phyloP scores from a whole-genome alignment of 441 rosid species.

The Populus trichocarpa region DNA sequence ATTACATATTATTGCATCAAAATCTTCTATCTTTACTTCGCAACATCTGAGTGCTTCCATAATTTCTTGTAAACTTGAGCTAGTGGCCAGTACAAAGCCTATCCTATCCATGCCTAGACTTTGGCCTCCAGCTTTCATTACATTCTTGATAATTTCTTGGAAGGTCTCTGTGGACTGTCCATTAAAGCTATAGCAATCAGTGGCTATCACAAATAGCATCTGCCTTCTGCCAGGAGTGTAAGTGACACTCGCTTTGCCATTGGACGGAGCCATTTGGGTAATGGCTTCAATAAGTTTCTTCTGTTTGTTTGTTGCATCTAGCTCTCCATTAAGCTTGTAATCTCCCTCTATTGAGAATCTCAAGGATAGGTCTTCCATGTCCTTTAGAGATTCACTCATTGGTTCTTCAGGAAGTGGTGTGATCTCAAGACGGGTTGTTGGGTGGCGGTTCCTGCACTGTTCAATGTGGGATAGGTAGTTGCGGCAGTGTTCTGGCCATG shows the following conservation, averaged over 20 bases:
- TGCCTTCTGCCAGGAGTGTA: slow-evolving; percentile 76
- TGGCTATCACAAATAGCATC: slow-evolving; percentile 65
- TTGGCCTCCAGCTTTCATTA: slow-evolving; percentile 59
- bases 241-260: slow-evolving; percentile 34
- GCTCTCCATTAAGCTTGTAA: slow-evolving; percentile 62
- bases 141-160: slow-evolving; percentile 50
- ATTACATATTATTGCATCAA: slow-evolving; percentile 79
- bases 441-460: slow-evolving; percentile 78
- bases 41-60: slow-evolving; percentile 46
- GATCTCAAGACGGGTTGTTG: slow-evolving; percentile 59
- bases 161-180: slow-evolving; percentile 45
- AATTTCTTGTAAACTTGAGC: slow-evolving; percentile 62
- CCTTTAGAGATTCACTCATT: slow-evolving; percentile 79
- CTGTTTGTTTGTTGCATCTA: slow-evolving; percentile 66
- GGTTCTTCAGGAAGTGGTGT: slow-evolving; percentile 74
- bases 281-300: slow-evolving; percentile 75
- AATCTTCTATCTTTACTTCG: slow-evolving; percentile 61
- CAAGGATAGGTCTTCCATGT: slow-evolving; percentile 74
- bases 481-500: slow-evolving; percentile 74
- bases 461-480: slow-evolving; percentile 80
- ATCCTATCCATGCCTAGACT: slow-evolving; percentile 43
- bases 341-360: slow-evolving; percentile 79
- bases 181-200: slow-evolving; percentile 49
- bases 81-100: slow-evolving; percentile 66
- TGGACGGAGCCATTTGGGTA: slow-evolving; percentile 46